Conservation (phyloP, 805 yeast genomes). For the Novakomyces olei region DNA sequence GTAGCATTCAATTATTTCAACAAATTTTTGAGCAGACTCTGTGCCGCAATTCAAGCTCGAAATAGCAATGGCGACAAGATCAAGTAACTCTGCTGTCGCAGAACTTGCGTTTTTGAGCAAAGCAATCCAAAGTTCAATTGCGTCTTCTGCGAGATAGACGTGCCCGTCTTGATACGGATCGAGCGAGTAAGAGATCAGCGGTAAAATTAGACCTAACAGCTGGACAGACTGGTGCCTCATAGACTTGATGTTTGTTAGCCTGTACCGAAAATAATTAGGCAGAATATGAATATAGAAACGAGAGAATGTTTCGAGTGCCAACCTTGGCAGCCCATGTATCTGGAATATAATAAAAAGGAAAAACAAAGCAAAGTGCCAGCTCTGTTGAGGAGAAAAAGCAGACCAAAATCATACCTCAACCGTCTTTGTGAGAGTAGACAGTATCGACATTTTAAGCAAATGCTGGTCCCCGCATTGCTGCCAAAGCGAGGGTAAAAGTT, state of each 20-base stretch:
- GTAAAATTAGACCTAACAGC: constrained; percentile 22
- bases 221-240: constrained; percentile 8
- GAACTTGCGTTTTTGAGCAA: constrained; percentile 23
- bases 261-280: too few species aligned
- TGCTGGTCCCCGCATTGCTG: constrained; percentile 27
- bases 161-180: constrained; percentile 35
- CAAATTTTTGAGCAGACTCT: too few species aligned
- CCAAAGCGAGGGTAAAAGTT: constrained; percentile 59
- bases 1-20: too few species aligned
- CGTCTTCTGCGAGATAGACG: constrained; percentile 56
- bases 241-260: too few species aligned
- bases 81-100: not conserved
- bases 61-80: not conserved
- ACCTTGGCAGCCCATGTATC: too few species aligned
- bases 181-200: constrained; percentile 40
- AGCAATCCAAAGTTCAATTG: constrained; percentile 62
- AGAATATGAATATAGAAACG: too few species aligned
- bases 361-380: too few species aligned
- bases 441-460: constrained; percentile 17
- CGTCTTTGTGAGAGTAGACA: constrained; percentile 17
- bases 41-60: too few species aligned
- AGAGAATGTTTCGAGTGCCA: too few species aligned
- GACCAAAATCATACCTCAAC: too few species aligned
- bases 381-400: too few species aligned
- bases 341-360: too few species aligned